Evolutionary conservation across 306 rosid genomes (phyloP).

Genomic region (Fagus crenata): DNA sequence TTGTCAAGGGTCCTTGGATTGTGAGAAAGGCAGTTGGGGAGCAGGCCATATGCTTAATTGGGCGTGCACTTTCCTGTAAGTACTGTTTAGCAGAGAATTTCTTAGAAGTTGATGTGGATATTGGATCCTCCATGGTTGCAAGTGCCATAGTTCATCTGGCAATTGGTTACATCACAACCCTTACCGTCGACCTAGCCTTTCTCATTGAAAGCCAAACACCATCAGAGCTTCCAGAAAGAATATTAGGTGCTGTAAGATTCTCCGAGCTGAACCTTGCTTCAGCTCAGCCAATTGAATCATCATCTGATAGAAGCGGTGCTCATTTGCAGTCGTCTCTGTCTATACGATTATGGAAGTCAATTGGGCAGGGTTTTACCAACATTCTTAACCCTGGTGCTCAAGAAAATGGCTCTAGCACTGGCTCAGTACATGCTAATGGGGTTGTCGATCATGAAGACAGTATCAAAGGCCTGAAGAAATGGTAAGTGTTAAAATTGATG

Average conservation of each 20-base stretch:
- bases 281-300: conserved; percentile 57
- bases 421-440: conserved; percentile 37
- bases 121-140: conserved; percentile 90
- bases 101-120: conserved; percentile 88
- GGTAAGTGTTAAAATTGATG: conserved; percentile 37
- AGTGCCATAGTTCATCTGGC: conserved; percentile 83
- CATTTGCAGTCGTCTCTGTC: conserved; percentile 52
- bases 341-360: conserved; percentile 68
- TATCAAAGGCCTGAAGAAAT: conserved; percentile 26
- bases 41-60: conserved; percentile 87
- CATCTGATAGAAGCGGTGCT: conserved; percentile 23
- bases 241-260: conserved; percentile 76
- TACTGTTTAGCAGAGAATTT: conserved; percentile 52
- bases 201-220: conserved; percentile 73
- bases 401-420: conserved; percentile 46
- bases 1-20: conserved; percentile 87
- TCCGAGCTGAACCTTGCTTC: conserved; percentile 68
- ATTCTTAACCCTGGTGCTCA: conserved; percentile 65
- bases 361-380: conserved; percentile 64
- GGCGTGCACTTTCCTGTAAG: conserved; percentile 68
- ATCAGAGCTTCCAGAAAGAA: conserved; percentile 76
- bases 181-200: conserved; percentile 85
- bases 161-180: conserved; percentile 64
- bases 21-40: conserved; percentile 88
- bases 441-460: conserved; percentile 33